Evolutionary conservation across 208 protist species (phyloP), one percentile per base, ranked within the genome.

Genomic region (Angomonas ambiguus): DNA sequence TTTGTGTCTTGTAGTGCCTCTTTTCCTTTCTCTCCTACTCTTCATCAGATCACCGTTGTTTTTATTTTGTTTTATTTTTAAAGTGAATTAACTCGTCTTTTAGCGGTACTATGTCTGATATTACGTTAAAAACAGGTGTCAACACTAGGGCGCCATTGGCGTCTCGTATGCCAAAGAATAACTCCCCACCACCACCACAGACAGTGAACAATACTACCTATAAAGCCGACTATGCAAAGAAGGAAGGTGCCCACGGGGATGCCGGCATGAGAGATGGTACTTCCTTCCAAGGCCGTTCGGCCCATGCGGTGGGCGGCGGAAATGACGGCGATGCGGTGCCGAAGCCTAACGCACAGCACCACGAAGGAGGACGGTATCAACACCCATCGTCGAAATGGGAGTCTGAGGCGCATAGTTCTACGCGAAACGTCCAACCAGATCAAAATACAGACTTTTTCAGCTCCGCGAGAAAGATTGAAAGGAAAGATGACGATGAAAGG

Each of bases 101-200:
- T n/a, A n/a, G n/a, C n/a, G 38, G 38, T 45, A 8, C 1, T 2
- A 76, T 77, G 66, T 60, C 55, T 0, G 79, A 85, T 13, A 59
- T 90, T 1, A 75, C 75, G 27, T 65, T 82, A 8, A 95, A 92
- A 63, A 88, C 86, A n/a, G 76, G 69, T 1, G 83, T 95, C 10
- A 95, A 90, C 67, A 92, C 78, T 8, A 84, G 89, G 13, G 67
- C 74, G 1, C 77, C 78, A 20, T 64, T 95, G 22, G 64, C 71
- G 28, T 76, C 73, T 2, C 83, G 89, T 1, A 49, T 90, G 1
- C 67, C 76, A n/a, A 81, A 79, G 55, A 76, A 67, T 1, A 65
- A 57, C 30, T 51, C 57, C 4, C 51, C 51, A 1, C 22, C 32
- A 30, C n/a, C 77, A 5, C 69, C 72, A 16, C 49, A 30, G n/a